Evolutionary conservation across 345 rosid genomes (phyloP), one percentile per base, ranked within the genome.

Genomic region (Arabis hirsuta): DNA sequence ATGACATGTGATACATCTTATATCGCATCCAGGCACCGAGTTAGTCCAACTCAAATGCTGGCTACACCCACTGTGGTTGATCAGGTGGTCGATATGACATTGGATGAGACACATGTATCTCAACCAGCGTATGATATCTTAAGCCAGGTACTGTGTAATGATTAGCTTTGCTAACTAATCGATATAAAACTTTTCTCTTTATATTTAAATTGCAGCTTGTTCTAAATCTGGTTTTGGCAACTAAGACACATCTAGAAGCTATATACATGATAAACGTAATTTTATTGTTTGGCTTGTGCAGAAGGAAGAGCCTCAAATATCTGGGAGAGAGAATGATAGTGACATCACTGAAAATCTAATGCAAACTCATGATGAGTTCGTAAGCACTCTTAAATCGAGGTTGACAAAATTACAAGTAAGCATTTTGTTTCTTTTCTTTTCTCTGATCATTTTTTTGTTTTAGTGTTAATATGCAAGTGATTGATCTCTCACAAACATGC

Each of bases 401-500:
- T 73, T 91, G 82, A 87, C 90, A 58, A 95, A 91, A 63, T 77
- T 95, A 73, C 98, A 95, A 87, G 99, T 95, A 81, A 56, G 61
- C 67, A 48, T 55, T 57, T 74, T 60, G 46, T 53, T 22, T 19
- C 32, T 60, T 29, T 38, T 38, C 38, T 20, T 39, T 51, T 24
- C 12, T 36, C 57, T 52, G 47, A 34, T 7, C 50, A 22, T 45
- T 12, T 12, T 22, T 44, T 16, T 58, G 31, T 53, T 50, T 2
- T 26, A 47, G 16, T 68, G 43, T 54, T 53, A 16, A 27, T 62
- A 4, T 70, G 24, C 38, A 57, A 20, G 68, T 58, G 43, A 8
- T 10, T 71, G 22, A 44, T 66, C 38, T 41, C 16, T 57, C 46
- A 64, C 53, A 75, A 70, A 44, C 68, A 74, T 76, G 64, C 77